A percentile compares a stretch with the other conserved stretches of the same genome.
Conservation (phyloP, 2,329 filamentous ascomycete genomes). For the Fusarium verrucosum region DNA sequence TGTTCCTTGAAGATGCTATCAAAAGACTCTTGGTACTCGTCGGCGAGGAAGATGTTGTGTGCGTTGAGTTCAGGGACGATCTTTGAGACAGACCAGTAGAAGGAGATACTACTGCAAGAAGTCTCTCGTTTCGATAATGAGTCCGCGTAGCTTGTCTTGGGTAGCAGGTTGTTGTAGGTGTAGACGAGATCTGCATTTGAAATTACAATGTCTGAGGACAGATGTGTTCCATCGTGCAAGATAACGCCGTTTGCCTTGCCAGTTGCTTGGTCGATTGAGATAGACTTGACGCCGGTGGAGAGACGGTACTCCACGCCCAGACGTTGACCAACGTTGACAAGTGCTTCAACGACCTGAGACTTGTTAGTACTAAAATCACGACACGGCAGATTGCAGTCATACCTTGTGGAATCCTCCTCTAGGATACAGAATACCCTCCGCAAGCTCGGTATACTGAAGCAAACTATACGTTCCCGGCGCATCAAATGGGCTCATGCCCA, state of each 20-base stretch:
- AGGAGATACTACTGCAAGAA: conserved; percentile 78
- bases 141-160: conserved; percentile 53
- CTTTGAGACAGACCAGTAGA: conserved; percentile 75
- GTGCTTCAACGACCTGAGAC: conserved; percentile 63
- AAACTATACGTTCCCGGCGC: conserved; percentile 78
- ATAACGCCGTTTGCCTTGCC: conserved; percentile 65
- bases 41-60: conserved; percentile 82
- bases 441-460: conserved; percentile 76
- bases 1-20: conserved; percentile 79
- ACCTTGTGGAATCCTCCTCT: conserved; percentile 72
- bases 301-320: conserved; percentile 71
- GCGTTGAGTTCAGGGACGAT: conserved; percentile 70
- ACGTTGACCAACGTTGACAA: conserved; percentile 70
- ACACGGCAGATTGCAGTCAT: rapidly evolving
- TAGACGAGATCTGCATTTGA: conserved; percentile 80
- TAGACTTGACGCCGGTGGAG: conserved; percentile 63
- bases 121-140: conserved; percentile 60
- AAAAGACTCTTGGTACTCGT: conserved; percentile 77
- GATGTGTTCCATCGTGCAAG: conserved; percentile 64
- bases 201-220: conserved; percentile 72
- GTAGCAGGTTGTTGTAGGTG: conserved; percentile 76
- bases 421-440: conserved; percentile 81
- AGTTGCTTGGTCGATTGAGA: conserved; percentile 57
- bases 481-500: conserved; percentile 82
- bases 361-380: neutral